Conservation (phyloP, 2,329 filamentous ascomycete species). For the Neonectria coccinea region DNA sequence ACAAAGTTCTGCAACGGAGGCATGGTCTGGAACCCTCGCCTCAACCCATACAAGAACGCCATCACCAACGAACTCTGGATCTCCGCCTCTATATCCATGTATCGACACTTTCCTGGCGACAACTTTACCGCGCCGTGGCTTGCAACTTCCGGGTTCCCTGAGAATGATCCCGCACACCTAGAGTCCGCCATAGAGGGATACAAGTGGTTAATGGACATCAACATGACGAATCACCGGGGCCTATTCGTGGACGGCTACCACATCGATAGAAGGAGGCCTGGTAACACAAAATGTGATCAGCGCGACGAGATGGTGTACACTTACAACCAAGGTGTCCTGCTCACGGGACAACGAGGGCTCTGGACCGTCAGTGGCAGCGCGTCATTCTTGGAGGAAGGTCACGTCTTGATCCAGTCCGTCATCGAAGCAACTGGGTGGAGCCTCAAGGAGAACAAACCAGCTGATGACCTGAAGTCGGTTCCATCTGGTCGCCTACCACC, state of each 20-base stretch:
- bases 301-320: slow-evolving; percentile 93
- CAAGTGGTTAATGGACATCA: slow-evolving; percentile 80
- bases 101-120: slow-evolving; percentile 87
- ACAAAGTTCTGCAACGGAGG: slow-evolving; percentile 83
- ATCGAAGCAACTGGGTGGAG: slow-evolving; percentile 84
- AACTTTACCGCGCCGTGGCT: slow-evolving; percentile 76
- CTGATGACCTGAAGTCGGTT: slow-evolving; percentile 54
- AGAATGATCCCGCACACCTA: slow-evolving; percentile 73
- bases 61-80: slow-evolving; percentile 95
- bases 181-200: slow-evolving; percentile 82
- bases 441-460: slow-evolving; percentile 54
- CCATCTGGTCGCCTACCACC: slow-evolving; percentile 56
- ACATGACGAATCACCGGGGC: slow-evolving; percentile 82
- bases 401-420: slow-evolving; percentile 78
- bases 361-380: slow-evolving; percentile 82
- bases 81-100: slow-evolving; percentile 88
- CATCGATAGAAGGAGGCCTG: slow-evolving; percentile 70
- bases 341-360: slow-evolving; percentile 83
- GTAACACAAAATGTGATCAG: slow-evolving; percentile 80
- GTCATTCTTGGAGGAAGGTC: slow-evolving; percentile 81
- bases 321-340: slow-evolving; percentile 93
- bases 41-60: slow-evolving; percentile 91
- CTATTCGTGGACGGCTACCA: slow-evolving; percentile 92
- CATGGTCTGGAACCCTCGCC: slow-evolving; percentile 88
- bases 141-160: slow-evolving; percentile 41